A percentile compares a stretch with the other conserved stretches of the same genome.
Evolutionary conservation across 805 yeast genomes (phyloP).

Genomic region (Candida jianshihensis): DNA sequence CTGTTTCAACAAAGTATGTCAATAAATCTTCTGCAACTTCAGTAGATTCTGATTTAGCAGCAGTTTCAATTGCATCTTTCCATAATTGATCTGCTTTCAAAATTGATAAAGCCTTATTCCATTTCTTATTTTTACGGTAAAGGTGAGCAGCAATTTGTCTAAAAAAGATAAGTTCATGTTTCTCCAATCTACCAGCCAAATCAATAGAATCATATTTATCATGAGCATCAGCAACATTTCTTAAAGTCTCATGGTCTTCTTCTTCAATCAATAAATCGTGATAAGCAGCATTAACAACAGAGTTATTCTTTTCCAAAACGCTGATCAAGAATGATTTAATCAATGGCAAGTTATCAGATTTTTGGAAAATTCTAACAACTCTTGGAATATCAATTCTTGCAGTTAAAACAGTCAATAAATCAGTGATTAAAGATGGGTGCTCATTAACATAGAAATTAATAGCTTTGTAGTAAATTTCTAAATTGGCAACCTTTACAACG

Average conservation of each 20-base stretch:
- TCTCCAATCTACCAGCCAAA: slow-evolving; percentile 87
- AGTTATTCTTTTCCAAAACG: slow-evolving; percentile 83
- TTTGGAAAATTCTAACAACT: slow-evolving; percentile 89
- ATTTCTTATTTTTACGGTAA: slow-evolving; percentile 91
- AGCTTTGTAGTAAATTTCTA: slow-evolving; percentile 96
- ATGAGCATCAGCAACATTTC: slow-evolving; percentile 79
- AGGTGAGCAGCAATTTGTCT: slow-evolving; percentile 93
- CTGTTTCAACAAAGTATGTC: slow-evolving; percentile 91
- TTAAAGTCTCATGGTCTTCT: slow-evolving; percentile 87
- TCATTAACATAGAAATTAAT: slow-evolving; percentile 89
- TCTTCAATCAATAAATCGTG: slow-evolving; percentile 94
- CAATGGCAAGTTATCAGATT: slow-evolving; percentile 92
- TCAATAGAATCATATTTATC: slow-evolving; percentile 91
- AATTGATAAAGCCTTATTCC: slow-evolving; percentile 80
- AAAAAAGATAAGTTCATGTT: slow-evolving; percentile 85
- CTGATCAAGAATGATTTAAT: slow-evolving; percentile 92
- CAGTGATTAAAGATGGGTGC: slow-evolving; percentile 87
- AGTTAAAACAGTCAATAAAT: slow-evolving; percentile 73
- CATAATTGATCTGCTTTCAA: slow-evolving; percentile 89
- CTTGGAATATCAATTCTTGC: slow-evolving; percentile 92
- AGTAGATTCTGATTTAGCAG: slow-evolving; percentile 68
- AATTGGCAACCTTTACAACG: slow-evolving; percentile 87
- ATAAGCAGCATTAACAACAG: slow-evolving; percentile 90
- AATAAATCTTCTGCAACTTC: slow-evolving; percentile 86
- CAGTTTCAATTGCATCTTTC: slow-evolving; percentile 91